A percentile compares a stretch with the other conserved stretches of the same genome.
These are phyloP conservation scores for Aspergillus novofumigatus DNA, from an alignment of 2,329 filamentous ascomycete genomes.

Conservation along the genomic window DNA sequence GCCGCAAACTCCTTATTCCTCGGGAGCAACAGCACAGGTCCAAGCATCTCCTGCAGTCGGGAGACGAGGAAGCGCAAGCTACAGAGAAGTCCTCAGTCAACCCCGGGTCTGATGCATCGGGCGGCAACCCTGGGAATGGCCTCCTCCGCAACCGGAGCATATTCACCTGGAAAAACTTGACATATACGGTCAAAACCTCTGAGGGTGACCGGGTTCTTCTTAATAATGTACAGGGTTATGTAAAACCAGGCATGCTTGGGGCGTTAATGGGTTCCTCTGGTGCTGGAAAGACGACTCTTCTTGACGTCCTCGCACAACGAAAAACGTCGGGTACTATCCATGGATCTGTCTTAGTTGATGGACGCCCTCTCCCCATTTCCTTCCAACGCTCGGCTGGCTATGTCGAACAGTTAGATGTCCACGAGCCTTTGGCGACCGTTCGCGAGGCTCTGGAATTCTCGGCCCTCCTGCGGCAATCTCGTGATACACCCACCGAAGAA, in stretches of 20 bases:
- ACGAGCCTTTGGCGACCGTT: constrained; percentile 62
- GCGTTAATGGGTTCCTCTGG: constrained; percentile 75
- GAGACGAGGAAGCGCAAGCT: constrained; percentile 45
- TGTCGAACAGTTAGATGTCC: constrained; percentile 65
- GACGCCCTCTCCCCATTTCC: constrained; percentile 53
- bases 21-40: too few relatives aligned
- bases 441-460: constrained; percentile 64
- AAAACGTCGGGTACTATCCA: constrained; percentile 59
- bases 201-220: constrained; percentile 54
- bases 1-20: too few relatives aligned
- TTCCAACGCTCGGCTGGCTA: constrained; percentile 67
- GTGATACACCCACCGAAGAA: constrained; percentile 50
- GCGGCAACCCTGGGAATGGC: constrained; percentile 42
- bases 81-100: constrained; percentile 9
- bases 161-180: constrained; percentile 71
- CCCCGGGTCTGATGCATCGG: constrained; percentile 8
- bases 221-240: constrained; percentile 68
- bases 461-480: constrained; percentile 58
- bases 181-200: constrained; percentile 63
- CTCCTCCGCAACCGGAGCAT: constrained; percentile 62
- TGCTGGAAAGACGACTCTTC: constrained; percentile 70
- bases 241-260: constrained; percentile 71
- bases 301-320: constrained; percentile 70
- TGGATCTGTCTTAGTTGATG: constrained; percentile 65
- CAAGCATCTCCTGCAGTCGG: too few relatives aligned